Evolutionary conservation across 352 stramenopile genomes (phyloP), one percentile per base, ranked within the genome.

Genomic region (Saprolegnia diclina): DNA sequence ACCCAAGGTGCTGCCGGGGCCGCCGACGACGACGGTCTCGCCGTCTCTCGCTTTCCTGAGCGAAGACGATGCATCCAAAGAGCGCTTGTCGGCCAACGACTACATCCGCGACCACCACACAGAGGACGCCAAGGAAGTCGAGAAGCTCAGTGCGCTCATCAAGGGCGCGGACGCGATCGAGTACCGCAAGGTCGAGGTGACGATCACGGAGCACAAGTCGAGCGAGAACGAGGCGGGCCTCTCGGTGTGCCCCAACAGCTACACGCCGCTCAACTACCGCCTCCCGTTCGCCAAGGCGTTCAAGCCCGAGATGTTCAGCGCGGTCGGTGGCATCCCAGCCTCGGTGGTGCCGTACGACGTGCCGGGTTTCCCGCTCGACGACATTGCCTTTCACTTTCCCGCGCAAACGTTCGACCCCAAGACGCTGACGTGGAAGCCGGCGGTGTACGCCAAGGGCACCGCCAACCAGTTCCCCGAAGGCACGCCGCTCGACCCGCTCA

Each of bases 381-480:
- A 68, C 32, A 6, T 48, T 7, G 62, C 62, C 1, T 68, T 68
- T 21, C 62, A 68, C 45, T 68, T 68, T 21, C 62, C 62, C 4
- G 62, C 45, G 21, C 38, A 59, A 29, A 21, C 29, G 13, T 68
- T 56, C 40, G 24, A 66, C 40, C 3, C 6, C 7, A 40, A 3
- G 21, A 11, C 14, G 1, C 5, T 0, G 3, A 42, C 0, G 45
- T 68, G 37, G 37, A 42, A 52, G 37, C 62, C 62, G 18, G 22
- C 5, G n/a, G 40, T 46, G n/a, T 68, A 68, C 62, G 50, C 2
- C 10, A 9, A 11, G 7, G 29, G 38, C 19, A 42, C 1, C 3
- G 11, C 40, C 3, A 37, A 22, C 32, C 42, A 56, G n/a, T 68
- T 68, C 18, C 62, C 62, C 5, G 50, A 37, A 35, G 62, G 62